Conservation (phyloP, 1,139 yeast species). For the Lodderomyces metapsilosis region DNA sequence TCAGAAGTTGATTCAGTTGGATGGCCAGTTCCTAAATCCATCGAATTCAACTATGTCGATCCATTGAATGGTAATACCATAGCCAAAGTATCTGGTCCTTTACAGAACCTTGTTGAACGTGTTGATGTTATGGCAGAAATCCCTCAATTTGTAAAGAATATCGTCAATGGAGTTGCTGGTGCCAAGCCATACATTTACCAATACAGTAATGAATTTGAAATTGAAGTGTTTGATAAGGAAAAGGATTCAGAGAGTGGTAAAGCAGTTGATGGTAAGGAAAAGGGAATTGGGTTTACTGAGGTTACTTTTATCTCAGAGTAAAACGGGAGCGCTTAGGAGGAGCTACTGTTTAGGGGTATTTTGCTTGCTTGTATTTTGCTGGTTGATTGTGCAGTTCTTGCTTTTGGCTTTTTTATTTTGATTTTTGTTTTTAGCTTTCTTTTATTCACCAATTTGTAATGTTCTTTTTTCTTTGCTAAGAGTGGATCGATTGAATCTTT, state of each 20-base stretch:
- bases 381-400: background rate
- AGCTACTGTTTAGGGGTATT: background rate
- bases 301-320: slow-evolving; percentile 70
- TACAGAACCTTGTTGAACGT: slow-evolving; percentile 70
- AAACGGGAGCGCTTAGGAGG: no score
- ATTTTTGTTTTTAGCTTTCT: background rate
- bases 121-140: slow-evolving; percentile 98
- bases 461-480: no score
- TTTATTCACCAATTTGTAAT: no score
- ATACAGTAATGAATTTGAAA: slow-evolving; percentile 59
- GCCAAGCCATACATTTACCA: slow-evolving; percentile 95
- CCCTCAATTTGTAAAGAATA: slow-evolving; percentile 88
- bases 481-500: no score
- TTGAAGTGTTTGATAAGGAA: slow-evolving; percentile 23
- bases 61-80: slow-evolving; percentile 19
- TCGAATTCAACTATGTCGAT: slow-evolving; percentile 56
- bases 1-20: slow-evolving; percentile 73
- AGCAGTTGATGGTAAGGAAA: slow-evolving; percentile 37
- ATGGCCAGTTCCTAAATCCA: slow-evolving; percentile 82
- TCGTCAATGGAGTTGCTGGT: slow-evolving; percentile 93
- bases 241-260: slow-evolving; percentile 12
- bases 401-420: background rate
- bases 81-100: slow-evolving; percentile 47
- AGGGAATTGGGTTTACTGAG: slow-evolving; percentile 75
- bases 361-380: background rate